These are phyloP conservation scores for Cercospora nicotianae DNA, from an alignment of 2,329 filamentous ascomycete genomes.

Conservation along the genomic window DNA sequence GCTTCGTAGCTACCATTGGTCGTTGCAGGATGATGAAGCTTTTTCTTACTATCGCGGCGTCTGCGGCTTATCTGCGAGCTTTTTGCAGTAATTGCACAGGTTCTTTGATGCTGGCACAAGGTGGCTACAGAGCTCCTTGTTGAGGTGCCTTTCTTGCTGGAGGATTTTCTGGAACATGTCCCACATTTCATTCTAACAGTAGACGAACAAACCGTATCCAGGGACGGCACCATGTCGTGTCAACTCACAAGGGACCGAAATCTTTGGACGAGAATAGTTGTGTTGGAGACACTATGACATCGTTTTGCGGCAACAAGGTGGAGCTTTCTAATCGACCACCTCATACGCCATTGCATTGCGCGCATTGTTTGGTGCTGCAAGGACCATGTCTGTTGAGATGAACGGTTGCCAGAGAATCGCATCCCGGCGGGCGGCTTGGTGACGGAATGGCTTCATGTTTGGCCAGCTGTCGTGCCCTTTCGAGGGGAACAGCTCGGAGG, in stretches of 20 bases:
- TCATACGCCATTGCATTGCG: constrained; percentile 6
- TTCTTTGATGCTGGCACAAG: too few relatives aligned
- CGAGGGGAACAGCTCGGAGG: constrained; percentile 6
- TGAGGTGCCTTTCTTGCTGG: not conserved
- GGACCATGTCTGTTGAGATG: constrained; percentile 14
- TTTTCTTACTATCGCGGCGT: not conserved
- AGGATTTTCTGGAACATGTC: constrained; percentile 5
- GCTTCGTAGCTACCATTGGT: constrained; percentile 1
- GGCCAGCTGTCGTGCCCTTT: constrained; percentile 3
- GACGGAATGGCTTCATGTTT: constrained; percentile 2
- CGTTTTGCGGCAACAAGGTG: constrained; percentile 25
- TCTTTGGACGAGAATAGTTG: constrained; percentile 15
- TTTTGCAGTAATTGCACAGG: constrained; percentile 8
- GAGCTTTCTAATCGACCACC: constrained; percentile 15
- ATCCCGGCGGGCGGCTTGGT: constrained; percentile 10
- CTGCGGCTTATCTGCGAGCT: not conserved
- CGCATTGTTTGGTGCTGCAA: constrained; percentile 7
- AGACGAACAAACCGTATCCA: not conserved
- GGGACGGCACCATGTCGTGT: constrained; percentile 18
- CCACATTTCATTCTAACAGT: constrained; percentile 10
- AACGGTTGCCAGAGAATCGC: constrained; percentile 5
- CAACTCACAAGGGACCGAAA: constrained; percentile 17
- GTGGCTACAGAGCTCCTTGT: too few relatives aligned
- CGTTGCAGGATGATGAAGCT: constrained; percentile 2
- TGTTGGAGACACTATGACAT: constrained; percentile 29